phyloP scores from a whole-genome alignment of 1,284 basidiomycete genomes.

The Sphagnurus paluster region DNA sequence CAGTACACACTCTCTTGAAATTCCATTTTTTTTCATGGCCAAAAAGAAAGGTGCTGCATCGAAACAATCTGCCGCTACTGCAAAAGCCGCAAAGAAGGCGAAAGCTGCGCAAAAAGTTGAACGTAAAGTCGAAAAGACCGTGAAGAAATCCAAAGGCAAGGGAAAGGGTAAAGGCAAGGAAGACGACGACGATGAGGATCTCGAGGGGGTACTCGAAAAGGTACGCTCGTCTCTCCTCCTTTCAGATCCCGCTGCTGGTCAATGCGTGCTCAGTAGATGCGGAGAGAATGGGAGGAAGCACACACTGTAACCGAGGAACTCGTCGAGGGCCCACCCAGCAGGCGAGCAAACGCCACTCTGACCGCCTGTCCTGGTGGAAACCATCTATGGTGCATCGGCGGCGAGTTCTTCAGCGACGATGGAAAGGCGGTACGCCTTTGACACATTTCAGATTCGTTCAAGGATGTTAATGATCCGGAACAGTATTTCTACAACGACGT shows the following conservation, averaged over 20 bases:
- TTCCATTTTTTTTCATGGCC: conserved; percentile 29
- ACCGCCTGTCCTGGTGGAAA: conserved; percentile 78
- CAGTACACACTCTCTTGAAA: background rate
- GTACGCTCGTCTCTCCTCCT: conserved; percentile 34
- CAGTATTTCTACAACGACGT: conserved; percentile 82
- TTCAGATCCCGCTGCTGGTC: background rate
- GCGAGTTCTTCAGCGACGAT: conserved; percentile 85
- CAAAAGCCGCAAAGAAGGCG: conserved; percentile 73
- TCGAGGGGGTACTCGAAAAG: conserved; percentile 79
- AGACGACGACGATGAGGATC: conserved; percentile 71
- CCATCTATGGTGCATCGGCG: conserved; percentile 80
- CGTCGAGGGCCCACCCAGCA: conserved; percentile 75
- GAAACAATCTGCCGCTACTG: conserved; percentile 51
- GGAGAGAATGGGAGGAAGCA: conserved; percentile 71
- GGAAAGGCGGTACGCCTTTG: conserved; percentile 64
- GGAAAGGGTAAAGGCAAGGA: conserved; percentile 28
- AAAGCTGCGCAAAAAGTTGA: conserved; percentile 71
- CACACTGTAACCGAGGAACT: conserved; percentile 79
- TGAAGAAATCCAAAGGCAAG: conserved; percentile 39
- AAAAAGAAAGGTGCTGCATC: conserved; percentile 49
- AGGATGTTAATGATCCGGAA: background rate
- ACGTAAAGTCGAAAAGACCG: conserved; percentile 70
- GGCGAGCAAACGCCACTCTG: conserved; percentile 80
- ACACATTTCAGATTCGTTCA: background rate
- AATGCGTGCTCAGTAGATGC: conserved; percentile 54